Evolutionary conservation across 2,329 filamentous ascomycete species (phyloP).

Genomic region (Sarocladium kiliense): DNA sequence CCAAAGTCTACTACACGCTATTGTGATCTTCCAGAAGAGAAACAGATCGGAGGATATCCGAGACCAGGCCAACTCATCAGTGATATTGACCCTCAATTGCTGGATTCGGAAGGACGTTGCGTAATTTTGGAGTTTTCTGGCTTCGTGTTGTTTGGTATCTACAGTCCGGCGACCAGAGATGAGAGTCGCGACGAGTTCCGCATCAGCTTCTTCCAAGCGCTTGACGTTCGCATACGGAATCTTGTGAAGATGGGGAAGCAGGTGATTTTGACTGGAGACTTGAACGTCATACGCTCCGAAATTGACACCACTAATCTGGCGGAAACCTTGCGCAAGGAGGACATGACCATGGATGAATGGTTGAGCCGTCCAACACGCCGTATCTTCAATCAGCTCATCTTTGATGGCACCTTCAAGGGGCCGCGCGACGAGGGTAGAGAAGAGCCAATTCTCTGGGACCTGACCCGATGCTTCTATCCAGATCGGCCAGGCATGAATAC

Average conservation of each 20-base stretch:
- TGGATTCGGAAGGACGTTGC: conserved; percentile 90
- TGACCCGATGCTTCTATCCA: conserved; percentile 77
- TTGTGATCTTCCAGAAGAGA: conserved; percentile 64
- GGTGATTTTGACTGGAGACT: conserved; percentile 79
- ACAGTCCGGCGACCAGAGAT: conserved; percentile 85
- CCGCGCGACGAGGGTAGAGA: conserved; percentile 65
- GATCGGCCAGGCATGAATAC: conserved; percentile 87
- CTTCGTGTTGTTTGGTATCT: conserved; percentile 89
- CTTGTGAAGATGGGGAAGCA: conserved; percentile 74
- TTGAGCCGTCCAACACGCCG: conserved; percentile 66
- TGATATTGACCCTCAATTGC: conserved; percentile 59
- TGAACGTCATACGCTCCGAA: conserved; percentile 70
- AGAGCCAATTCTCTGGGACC: conserved; percentile 71
- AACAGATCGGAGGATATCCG: conserved; percentile 88
- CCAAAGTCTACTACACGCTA: conserved; percentile 68
- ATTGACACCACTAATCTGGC: conserved; percentile 72
- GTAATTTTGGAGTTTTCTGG: conserved; percentile 89
- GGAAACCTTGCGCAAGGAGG: conserved; percentile 67
- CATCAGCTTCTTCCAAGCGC: conserved; percentile 68
- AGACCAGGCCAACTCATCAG: conserved; percentile 59
- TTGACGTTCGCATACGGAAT: conserved; percentile 83
- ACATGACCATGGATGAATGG: conserved; percentile 65
- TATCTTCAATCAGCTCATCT: conserved; percentile 80
- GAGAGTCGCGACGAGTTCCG: conserved; percentile 80
- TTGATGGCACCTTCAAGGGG: conserved; percentile 63